phyloP scores from a whole-genome alignment of 331 rosid genomes.

The Arachis monticola region DNA sequence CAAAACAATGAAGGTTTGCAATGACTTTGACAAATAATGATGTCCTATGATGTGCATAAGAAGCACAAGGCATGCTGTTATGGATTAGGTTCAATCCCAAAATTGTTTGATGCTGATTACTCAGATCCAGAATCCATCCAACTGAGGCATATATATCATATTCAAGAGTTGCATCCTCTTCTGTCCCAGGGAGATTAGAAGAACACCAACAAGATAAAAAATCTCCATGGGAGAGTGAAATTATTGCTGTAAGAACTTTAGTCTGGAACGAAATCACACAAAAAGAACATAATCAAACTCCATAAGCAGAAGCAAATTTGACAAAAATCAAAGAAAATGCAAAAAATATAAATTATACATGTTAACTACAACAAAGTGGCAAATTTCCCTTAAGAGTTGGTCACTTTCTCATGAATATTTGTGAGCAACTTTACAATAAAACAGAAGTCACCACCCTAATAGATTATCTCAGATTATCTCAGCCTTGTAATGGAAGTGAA shows the following conservation, averaged over 20 bases:
- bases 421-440: not conserved
- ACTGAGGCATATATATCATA: constrained; percentile 69
- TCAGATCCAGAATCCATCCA: constrained; percentile 75
- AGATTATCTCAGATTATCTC: not conserved
- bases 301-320: constrained; percentile 27
- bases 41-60: constrained; percentile 78
- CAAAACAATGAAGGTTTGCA: constrained; percentile 86
- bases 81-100: constrained; percentile 54
- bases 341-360: constrained; percentile 5
- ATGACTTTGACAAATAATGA: constrained; percentile 81
- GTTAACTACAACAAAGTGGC: not conserved
- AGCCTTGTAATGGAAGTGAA: constrained; percentile 1
- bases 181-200: constrained; percentile 71
- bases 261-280: constrained; percentile 79
- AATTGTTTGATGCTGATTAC: constrained; percentile 38
- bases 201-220: constrained; percentile 95
- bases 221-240: constrained; percentile 85
- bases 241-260: constrained; percentile 83
- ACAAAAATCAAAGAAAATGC: constrained; percentile 39
- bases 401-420: constrained; percentile 10
- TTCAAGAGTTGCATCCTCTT: constrained; percentile 71
- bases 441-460: not conserved
- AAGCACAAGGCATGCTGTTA: constrained; percentile 57
- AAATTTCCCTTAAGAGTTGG: constrained; percentile 1
- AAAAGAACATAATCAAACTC: constrained; percentile 50